Base-by-base conservation (phyloP, 495 filamentous ascomycete species). In the Penicillium silybi region DNA sequence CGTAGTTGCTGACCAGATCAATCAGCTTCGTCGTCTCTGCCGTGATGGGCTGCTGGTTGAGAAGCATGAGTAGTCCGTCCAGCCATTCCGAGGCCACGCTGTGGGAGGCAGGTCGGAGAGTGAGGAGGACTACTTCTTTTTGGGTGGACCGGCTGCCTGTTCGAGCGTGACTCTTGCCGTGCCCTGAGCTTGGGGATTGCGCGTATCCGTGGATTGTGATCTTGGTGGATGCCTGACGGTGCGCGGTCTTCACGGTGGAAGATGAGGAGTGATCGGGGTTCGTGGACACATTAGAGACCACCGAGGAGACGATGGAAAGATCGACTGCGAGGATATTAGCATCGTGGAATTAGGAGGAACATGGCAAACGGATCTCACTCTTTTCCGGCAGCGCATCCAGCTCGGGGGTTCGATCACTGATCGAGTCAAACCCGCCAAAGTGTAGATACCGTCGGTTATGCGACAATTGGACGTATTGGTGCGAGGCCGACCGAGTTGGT, bases 1-100 rank as follows among this genome's bases (percentile, higher is more conserved):
- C 92, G 63, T 96, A 97, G 55, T 92, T 87, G 55, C 82, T 80
- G 23, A 99, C 85, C 57, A 96, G 69, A 34, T 85, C 81, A 47
- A 96, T 86, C 44, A 97, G 72, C 64, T 92, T 93, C 58, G 83
- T 88, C 6, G 93, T 97, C 68, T 97, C 92, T 18, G 88, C 79
- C n/a, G 95, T 99, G 67, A 99, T 96, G 10, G 93, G 93, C 38
- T 91, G 84, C 64, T 99, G 93, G 63, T 91, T 89, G 26, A 99
- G 77, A 37, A 99, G 72, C 91, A 99, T 95, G 20, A 97, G 81
- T 44, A 99, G 70, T 1, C 95, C 95, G 64, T 99, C 95, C 0
- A 97, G 73, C 93, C 93, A 99, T 68, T 99, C 95, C 2, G 92
- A 92, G 10, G 93, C 95, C 19, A 92, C 65, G 52, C 82, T 88